Conservation (phyloP, 108 stramenopile species). For the Conticribra guillardii region DNA sequence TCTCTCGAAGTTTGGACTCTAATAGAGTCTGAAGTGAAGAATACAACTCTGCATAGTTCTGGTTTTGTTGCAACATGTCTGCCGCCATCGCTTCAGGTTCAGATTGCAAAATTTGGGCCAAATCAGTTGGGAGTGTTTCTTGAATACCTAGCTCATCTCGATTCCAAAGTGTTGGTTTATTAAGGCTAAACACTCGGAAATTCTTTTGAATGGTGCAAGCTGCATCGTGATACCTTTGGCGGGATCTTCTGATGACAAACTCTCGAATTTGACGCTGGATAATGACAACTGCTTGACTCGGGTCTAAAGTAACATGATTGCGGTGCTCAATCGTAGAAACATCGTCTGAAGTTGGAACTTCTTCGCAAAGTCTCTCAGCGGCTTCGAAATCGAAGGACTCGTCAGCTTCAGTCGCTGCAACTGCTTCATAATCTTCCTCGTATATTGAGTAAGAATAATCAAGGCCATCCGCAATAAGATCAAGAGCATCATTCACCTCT, state of each 20-base stretch:
- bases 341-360: not conserved
- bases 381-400: constrained; percentile 16
- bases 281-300: not conserved
- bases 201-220: constrained; percentile 11
- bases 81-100: not conserved
- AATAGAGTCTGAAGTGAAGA: constrained; percentile 10
- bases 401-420: constrained; percentile 10
- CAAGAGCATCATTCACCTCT: constrained; percentile 5
- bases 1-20: constrained; percentile 22
- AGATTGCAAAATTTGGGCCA: not conserved
- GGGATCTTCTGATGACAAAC: constrained; percentile 46
- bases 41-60: constrained; percentile 66
- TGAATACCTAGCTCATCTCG: too few relatives aligned
- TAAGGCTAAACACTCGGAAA: too few relatives aligned
- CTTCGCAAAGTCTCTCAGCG: not conserved
- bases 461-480: constrained; percentile 13
- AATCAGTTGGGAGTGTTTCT: not conserved
- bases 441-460: constrained; percentile 6
- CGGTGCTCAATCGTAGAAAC: not conserved
- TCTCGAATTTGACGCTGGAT: constrained; percentile 60
- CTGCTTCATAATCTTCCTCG: constrained; percentile 10
- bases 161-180: too few relatives aligned
- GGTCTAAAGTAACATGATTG: not conserved
- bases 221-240: not conserved
- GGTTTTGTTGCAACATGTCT: constrained; percentile 42